Percentiles rank a stretch among this genome's conserved stretches.
These are phyloP conservation scores for Fagopyrum esculentum DNA, from an alignment of 148 eudicot genomes.

Conservation along the genomic window DNA sequence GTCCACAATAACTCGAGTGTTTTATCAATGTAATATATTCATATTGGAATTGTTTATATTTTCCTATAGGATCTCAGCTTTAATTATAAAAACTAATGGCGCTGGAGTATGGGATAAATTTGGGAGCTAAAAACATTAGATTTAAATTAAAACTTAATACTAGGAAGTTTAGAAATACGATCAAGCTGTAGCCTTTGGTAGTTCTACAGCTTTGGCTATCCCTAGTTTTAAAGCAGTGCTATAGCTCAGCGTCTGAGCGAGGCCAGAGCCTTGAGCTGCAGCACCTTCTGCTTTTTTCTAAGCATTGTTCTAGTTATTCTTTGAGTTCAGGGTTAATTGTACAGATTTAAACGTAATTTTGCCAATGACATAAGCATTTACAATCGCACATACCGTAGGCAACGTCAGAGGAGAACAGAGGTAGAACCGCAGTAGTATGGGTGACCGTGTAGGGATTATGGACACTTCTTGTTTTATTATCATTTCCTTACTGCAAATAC, in stretches of 20 bases:
- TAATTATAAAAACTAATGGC: neutral
- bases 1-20: neutral
- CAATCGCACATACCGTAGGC: neutral
- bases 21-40: neutral
- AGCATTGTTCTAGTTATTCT: neutral
- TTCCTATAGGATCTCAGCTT: neutral
- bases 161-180: neutral
- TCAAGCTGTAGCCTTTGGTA: neutral
- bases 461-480: neutral
- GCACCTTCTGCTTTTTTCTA: no score
- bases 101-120: neutral
- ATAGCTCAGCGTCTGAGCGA: no score
- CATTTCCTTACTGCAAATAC: neutral
- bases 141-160: neutral
- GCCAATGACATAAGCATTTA: neutral
- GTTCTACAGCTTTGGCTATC: neutral
- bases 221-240: neutral
- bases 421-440: neutral
- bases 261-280: no score
- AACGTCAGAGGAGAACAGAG: neutral
- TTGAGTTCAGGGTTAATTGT: neutral
- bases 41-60: neutral
- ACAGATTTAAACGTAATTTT: neutral
- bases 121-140: neutral
- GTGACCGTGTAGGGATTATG: neutral